Base-by-base conservation (phyloP, 441 rosid species). In the Pelargonium australe region DNA sequence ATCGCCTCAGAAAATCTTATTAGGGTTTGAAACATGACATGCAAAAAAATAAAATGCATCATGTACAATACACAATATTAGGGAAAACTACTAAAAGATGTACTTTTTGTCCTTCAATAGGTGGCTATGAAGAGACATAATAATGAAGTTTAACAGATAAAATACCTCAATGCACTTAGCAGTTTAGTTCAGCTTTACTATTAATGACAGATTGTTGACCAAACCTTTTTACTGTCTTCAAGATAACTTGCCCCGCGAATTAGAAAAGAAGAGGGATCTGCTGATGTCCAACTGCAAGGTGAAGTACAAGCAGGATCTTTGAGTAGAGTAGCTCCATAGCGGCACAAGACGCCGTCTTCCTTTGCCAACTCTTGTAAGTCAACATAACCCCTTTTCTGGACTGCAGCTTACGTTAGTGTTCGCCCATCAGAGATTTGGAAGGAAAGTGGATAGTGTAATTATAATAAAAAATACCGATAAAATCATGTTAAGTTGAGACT, bases 341-440 rank as follows among this genome's bases (percentile, higher is more conserved):
- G 78, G 82, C 88, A 91, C 63, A 83, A 79, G 23, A 51, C 19
- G 62, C 74, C 78, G 70, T 89, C 96, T 74, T 86, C 97, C 80
- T 81, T 84, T 28, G 63, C 66, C 79, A 75, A 82, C 73, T 90
- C 97, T 66, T 94, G 93, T 68, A 94, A 81, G 83, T 94, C 99
- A 72, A 88, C 80, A 75, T 91, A 94, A 72, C 97, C 97, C 81
- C 86, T 88, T 84, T 89, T 94, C 69, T 94, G 96, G 79, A 88
- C 99, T 94, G 85, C 70, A 70, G 61, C 44, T 72, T 43, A 12
- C 53, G 81, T 14, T 10, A 67, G 12, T 37, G 41, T 49, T 12
- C 44, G 68, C 9, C 61, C 65, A 37, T 71, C 73, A 77, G 44
- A 66, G 64, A 67, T 45, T 34, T 45, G 5, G 37, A 64, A 68